phyloP scores from a whole-genome alignment of 2,329 filamentous ascomycete genomes.

The Colletotrichum falcatum region DNA sequence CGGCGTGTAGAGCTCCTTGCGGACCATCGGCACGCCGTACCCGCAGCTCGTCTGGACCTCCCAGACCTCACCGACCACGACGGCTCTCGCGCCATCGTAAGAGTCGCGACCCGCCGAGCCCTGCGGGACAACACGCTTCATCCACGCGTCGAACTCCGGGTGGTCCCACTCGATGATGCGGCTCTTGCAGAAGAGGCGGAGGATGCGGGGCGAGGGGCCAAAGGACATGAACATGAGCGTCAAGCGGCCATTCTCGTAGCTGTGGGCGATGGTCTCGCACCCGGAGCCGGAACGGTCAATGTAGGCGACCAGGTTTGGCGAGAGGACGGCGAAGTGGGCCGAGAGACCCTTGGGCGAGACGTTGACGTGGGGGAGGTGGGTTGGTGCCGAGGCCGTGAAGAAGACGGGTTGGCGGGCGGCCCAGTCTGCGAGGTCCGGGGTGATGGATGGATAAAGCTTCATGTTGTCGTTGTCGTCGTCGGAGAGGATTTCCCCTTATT shows the following conservation, averaged over 20 bases:
- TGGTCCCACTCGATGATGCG: constrained; percentile 71
- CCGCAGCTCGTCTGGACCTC: constrained; percentile 77
- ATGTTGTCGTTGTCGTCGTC: constrained; percentile 52
- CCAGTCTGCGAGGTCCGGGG: constrained; percentile 70
- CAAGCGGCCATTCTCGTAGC: constrained; percentile 81
- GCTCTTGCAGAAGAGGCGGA: constrained; percentile 72
- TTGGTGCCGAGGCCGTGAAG: constrained; percentile 79
- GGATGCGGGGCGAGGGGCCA: constrained; percentile 68
- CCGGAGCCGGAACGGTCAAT: constrained; percentile 81
- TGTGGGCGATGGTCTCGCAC: constrained; percentile 79
- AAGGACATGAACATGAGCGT: constrained; percentile 82
- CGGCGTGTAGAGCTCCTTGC: constrained; percentile 52
- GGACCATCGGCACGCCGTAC: constrained; percentile 70
- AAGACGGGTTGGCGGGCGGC: constrained; percentile 77
- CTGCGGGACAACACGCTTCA: constrained; percentile 56
- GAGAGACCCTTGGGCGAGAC: constrained; percentile 80
- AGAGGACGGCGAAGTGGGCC: constrained; percentile 70
- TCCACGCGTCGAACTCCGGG: constrained; percentile 59
- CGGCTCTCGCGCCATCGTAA: constrained; percentile 66
- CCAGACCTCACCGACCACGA: constrained; percentile 72
- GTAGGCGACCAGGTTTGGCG: constrained; percentile 72
- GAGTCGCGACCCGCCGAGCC: constrained; percentile 43
- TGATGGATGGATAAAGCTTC: constrained; percentile 70
- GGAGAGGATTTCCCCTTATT: not conserved
- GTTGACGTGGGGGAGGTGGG: constrained; percentile 77